Evolutionary conservation across 169 alveolate genomes (phyloP), one percentile per base, ranked within the genome.

Genomic region (Plasmodium gaboni): DNA sequence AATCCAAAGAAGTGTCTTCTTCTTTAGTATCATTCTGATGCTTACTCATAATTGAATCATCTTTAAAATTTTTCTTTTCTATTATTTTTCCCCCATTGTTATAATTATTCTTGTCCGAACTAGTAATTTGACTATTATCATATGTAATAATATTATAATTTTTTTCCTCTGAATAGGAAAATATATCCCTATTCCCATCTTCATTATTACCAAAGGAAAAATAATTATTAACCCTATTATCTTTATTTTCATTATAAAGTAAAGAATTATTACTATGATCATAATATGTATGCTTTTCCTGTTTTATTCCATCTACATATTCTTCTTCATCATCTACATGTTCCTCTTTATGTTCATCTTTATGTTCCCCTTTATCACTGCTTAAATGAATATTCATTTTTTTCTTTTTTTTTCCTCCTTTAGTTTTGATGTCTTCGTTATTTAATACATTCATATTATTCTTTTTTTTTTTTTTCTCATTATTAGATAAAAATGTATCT

Each of bases 131-230:
- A 38, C 32, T 28, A 28, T 46, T 48, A 10, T 57, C 38, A 28
- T n/a, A 73, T 26, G 53, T 4, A 10, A 51, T 53, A 26, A 55
- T 73, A 48, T 55, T 73, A 73, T 19, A 46, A n/a, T 28, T n/a
- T 44, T 46, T n/a, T 17, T 57, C 60, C 32, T 73, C 86, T 17
- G 70, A 51, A 55, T 55, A 55, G 8, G 86, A 42, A 22, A 57
- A 38, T 7, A 5, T 26, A 15, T 46, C 71, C 50, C 28, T 42
- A 13, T 28, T 55, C 46, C 12, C 51, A 17, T 73, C 53, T 28
- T 22, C 28, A 10, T 32, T 55, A 22, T 48, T 32, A 28, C 3
- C 13, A 15, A 24, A 8, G 12, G 19, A 13, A 28, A 0, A 38
- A 38, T 38, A 38, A 38, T 61, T 15, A 28, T 73, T 38, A 5